Evolutionary conservation across 2,329 filamentous ascomycete genomes (phyloP).

Genomic region (Zarea fungicola): DNA sequence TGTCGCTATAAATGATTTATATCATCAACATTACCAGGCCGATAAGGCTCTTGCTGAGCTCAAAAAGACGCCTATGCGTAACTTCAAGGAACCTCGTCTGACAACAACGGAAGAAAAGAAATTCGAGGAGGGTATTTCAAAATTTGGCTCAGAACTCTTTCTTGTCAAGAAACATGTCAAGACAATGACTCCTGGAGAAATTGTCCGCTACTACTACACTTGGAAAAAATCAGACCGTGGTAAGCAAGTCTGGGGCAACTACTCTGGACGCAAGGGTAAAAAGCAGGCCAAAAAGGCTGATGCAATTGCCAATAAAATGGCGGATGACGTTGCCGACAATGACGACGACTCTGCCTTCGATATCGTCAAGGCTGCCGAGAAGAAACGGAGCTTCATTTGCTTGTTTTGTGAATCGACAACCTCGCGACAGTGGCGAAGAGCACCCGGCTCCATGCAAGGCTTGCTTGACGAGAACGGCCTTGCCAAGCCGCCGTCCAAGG

Average conservation of each 20-base stretch:
- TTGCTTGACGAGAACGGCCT: constrained; percentile 56
- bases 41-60: constrained; percentile 67
- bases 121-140: constrained; percentile 86
- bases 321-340: constrained; percentile 89
- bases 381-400: constrained; percentile 83
- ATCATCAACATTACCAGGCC: constrained; percentile 64
- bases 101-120: constrained; percentile 75
- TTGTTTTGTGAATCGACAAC: constrained; percentile 81
- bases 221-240: constrained; percentile 95
- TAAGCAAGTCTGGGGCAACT: constrained; percentile 84
- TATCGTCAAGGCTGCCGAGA: constrained; percentile 70
- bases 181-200: constrained; percentile 69
- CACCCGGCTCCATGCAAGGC: constrained; percentile 70
- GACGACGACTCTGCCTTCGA: constrained; percentile 96
- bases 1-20: constrained; percentile 71
- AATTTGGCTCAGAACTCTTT: constrained; percentile 86
- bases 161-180: constrained; percentile 81
- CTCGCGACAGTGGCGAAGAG: constrained; percentile 87
- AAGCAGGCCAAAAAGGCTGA: constrained; percentile 75
- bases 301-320: constrained; percentile 66
- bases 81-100: constrained; percentile 80
- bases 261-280: constrained; percentile 80
- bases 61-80: constrained; percentile 59
- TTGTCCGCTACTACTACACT: constrained; percentile 92
- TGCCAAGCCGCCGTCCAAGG: constrained; percentile 58